These are phyloP conservation scores for Scedosporium aurantiacum DNA, from an alignment of 2,329 filamentous ascomycete genomes.

Conservation along the genomic window DNA sequence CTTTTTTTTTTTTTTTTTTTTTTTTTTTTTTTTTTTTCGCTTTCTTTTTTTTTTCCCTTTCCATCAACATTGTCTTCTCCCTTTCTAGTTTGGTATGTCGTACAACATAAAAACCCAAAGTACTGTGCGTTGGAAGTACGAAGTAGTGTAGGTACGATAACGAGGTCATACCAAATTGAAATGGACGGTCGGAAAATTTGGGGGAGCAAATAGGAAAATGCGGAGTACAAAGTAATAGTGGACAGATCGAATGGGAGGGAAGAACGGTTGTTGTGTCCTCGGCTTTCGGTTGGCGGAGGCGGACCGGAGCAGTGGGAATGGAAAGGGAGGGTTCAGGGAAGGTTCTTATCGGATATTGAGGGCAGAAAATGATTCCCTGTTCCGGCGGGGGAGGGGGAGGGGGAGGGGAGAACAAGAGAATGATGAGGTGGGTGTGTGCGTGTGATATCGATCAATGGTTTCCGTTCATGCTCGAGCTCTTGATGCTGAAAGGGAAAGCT, in stretches of 20 bases:
- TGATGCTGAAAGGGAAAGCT: too few relatives aligned
- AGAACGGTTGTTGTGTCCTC: background rate
- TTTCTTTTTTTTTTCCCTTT: background rate
- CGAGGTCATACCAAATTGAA: background rate
- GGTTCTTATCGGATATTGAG: background rate
- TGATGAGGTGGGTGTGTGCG: background rate
- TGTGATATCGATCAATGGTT: too few relatives aligned
- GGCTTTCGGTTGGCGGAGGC: conserved; percentile 1
- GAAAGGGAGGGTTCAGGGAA: background rate
- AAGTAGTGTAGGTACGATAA: background rate
- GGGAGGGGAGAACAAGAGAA: background rate
- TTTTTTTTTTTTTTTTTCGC: background rate
- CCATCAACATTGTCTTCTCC: too few relatives aligned
- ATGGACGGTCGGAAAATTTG: background rate
- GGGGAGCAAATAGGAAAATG: background rate
- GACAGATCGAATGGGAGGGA: background rate
- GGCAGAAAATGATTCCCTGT: background rate
- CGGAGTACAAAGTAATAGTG: background rate
- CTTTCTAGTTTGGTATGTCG: background rate
- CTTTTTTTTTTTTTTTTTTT: background rate
- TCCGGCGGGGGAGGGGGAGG: background rate
- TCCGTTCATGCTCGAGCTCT: too few relatives aligned
- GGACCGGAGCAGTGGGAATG: background rate
- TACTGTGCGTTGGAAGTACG: background rate
- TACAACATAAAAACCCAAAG: background rate